phyloP scores from a whole-genome alignment of 768 basidiomycete species.

The Agrocybe praecox region DNA sequence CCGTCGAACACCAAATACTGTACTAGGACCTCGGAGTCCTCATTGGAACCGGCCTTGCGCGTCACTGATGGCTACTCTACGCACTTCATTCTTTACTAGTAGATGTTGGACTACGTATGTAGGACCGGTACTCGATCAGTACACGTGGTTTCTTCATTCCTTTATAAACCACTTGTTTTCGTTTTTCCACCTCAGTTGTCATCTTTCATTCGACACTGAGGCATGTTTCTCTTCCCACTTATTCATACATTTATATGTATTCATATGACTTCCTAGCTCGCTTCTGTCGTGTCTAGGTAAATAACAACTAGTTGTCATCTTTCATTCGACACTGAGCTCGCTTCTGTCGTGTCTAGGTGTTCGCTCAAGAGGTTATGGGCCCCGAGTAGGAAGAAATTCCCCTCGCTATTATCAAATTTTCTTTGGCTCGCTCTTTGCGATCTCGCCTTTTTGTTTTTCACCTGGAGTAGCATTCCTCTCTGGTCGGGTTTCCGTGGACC shows the following conservation, averaged over 20 bases:
- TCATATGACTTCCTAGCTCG: neutral
- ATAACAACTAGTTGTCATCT: neutral
- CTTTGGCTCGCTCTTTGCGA: neutral
- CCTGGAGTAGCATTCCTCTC: no score
- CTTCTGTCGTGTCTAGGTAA: neutral
- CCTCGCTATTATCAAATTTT: neutral
- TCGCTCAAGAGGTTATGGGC: neutral
- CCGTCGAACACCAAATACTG: no score
- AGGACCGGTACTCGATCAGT: neutral
- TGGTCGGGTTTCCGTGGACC: no score
- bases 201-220: neutral
- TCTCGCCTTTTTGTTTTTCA: neutral
- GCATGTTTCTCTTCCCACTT: neutral
- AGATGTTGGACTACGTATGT: no score
- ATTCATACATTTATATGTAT: neutral
- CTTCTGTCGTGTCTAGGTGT: neutral
- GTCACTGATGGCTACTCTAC: no score
- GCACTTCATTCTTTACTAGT: no score
- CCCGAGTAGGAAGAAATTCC: neutral
- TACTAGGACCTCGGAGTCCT: no score
- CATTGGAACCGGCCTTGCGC: slow-evolving; percentile 26
- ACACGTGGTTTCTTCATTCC: neutral
- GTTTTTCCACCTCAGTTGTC: neutral
- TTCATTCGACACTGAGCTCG: neutral
- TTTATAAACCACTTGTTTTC: neutral